These are phyloP conservation scores for Podospora fimiseda DNA, from an alignment of 495 filamentous ascomycete genomes.

Conservation along the genomic window DNA sequence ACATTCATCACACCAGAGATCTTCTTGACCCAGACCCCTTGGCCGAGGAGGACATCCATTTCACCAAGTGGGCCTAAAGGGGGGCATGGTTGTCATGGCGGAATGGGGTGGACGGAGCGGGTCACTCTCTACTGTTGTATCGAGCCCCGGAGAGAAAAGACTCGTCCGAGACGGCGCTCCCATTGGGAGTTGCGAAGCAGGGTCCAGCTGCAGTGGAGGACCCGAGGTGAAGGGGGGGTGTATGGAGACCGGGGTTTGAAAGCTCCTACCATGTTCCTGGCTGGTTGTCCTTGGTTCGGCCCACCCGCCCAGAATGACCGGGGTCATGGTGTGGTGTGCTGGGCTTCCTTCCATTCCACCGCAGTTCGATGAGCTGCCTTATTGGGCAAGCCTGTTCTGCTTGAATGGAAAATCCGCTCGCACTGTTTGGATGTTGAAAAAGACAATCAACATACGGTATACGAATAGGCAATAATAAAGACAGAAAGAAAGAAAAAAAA, in stretches of 20 bases:
- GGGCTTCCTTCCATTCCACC: too few relatives aligned
- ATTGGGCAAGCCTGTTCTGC: too few relatives aligned
- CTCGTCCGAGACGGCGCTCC: slow-evolving; percentile 12
- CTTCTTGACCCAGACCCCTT: slow-evolving; percentile 1
- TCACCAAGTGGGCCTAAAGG: slow-evolving; percentile 8
- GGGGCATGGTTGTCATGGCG: slow-evolving; percentile 3
- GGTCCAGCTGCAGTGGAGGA: slow-evolving; percentile 15
- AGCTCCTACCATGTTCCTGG: not conserved
- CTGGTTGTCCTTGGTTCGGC: not conserved
- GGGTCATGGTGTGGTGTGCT: not conserved
- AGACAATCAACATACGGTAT: too few relatives aligned
- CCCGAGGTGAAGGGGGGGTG: slow-evolving; percentile 9
- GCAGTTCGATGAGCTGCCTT: too few relatives aligned
- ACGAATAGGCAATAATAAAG: not conserved
- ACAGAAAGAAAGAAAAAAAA: not conserved
- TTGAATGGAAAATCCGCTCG: too few relatives aligned
- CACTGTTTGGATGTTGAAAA: too few relatives aligned
- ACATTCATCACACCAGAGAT: not conserved
- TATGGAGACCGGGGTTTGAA: not conserved
- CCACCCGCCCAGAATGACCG: not conserved
- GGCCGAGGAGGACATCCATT: slow-evolving; percentile 8
- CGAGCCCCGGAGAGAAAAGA: slow-evolving; percentile 8
- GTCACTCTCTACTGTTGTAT: slow-evolving; percentile 16
- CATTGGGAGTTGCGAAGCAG: slow-evolving; percentile 10
- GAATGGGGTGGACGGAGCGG: slow-evolving; percentile 2